These are phyloP conservation scores for Diutina neorugosa DNA, from an alignment of 1,139 yeast genomes.

Conservation along the genomic window DNA sequence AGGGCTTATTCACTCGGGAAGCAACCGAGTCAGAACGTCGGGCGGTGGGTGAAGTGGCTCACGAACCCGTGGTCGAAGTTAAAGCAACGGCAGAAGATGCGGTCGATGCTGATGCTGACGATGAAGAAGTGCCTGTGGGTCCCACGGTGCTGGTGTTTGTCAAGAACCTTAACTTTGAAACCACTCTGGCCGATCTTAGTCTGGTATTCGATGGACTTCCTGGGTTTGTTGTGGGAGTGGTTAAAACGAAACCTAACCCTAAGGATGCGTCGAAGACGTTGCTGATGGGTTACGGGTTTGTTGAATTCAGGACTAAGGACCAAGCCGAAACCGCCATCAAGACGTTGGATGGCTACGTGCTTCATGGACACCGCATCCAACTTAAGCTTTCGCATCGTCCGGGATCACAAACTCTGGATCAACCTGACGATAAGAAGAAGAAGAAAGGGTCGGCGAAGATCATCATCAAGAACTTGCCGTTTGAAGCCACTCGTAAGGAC, in stretches of 20 bases:
- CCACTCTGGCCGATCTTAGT: constrained; percentile 47
- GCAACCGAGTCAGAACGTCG: constrained; percentile 28
- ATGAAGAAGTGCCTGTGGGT: constrained; percentile 32
- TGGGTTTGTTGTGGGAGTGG: constrained; percentile 76
- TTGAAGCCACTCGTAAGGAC: constrained; percentile 90
- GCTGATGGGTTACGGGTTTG: constrained; percentile 98
- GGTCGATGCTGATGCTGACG: constrained; percentile 21
- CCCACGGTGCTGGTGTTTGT: constrained; percentile 82
- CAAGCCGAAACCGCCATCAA: constrained; percentile 69
- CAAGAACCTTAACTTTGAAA: constrained; percentile 81
- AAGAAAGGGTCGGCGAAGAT: constrained; percentile 48
- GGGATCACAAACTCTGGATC: constrained; percentile 17
- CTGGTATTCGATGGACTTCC: constrained; percentile 55
- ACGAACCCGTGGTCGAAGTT: constrained; percentile 24
- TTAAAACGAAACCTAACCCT: constrained; percentile 83
- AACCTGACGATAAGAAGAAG: constrained; percentile 20
- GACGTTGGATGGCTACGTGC: constrained; percentile 61
- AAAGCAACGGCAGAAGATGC: constrained; percentile 31
- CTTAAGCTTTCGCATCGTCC: constrained; percentile 76
- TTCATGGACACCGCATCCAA: constrained; percentile 86
- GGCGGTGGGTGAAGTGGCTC: constrained; percentile 11
- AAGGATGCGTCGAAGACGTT: constrained; percentile 49
- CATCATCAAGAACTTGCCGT: constrained; percentile 92
- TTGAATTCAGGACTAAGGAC: constrained; percentile 68
- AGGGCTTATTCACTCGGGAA: constrained; percentile 57